A percentile compares a stretch with the other conserved stretches of the same genome.
Evolutionary conservation across 139 green algal species (phyloP).

Genomic region (Chara braunii): DNA sequence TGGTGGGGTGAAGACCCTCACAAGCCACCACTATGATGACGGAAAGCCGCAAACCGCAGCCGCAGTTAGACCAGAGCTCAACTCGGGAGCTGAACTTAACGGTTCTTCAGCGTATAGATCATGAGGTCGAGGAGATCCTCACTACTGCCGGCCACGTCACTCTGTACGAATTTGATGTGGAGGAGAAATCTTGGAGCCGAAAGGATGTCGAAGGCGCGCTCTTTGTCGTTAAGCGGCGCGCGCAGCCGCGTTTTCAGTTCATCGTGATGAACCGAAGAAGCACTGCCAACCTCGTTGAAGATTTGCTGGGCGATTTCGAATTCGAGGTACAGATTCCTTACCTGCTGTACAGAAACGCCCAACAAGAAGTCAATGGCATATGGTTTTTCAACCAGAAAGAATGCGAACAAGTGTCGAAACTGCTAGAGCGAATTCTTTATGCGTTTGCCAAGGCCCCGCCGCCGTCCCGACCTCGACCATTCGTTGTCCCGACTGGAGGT

Average conservation of each 20-base stretch:
- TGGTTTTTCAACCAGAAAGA: constrained; percentile 84
- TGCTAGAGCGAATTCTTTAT: constrained; percentile 39
- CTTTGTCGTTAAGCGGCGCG: constrained; percentile 72
- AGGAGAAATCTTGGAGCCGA: constrained; percentile 38
- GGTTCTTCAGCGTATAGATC: constrained; percentile 39
- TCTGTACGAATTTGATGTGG: constrained; percentile 39
- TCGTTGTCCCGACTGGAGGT: too few species aligned
- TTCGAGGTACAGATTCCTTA: constrained; percentile 72
- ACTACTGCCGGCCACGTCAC: constrained; percentile 41
- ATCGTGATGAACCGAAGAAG: constrained; percentile 81
- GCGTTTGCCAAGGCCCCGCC: constrained; percentile 13
- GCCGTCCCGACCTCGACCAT: too few species aligned
- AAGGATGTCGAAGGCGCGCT: constrained; percentile 84
- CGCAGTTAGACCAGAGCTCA: constrained; percentile 26
- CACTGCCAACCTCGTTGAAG: constrained; percentile 69
- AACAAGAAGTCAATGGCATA: constrained; percentile 74
- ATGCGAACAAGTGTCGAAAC: constrained; percentile 51
- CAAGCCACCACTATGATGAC: neutral
- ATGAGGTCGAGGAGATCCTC: constrained; percentile 38
- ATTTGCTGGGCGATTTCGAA: constrained; percentile 55
- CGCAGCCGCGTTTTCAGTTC: constrained; percentile 65
- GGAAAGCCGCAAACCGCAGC: constrained; percentile 14
- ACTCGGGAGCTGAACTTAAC: constrained; percentile 39
- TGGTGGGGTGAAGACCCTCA: too few species aligned
- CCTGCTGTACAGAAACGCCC: constrained; percentile 72